Base-by-base conservation (phyloP, 208 protist species). In the Wallacemonas rigidus region DNA sequence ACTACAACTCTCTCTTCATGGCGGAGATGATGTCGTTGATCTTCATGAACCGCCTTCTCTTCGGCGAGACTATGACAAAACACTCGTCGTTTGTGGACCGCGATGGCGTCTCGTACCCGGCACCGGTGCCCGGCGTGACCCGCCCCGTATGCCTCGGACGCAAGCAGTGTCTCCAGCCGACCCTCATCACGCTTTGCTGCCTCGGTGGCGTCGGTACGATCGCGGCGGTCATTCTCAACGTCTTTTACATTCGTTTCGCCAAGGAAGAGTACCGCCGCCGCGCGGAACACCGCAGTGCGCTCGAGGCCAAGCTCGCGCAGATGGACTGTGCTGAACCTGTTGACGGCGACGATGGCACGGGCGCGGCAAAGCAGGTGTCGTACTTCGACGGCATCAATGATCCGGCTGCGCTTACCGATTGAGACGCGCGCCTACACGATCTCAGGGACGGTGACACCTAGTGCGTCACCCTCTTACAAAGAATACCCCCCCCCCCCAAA, bases 1-100 rank as follows among this genome's bases (percentile, higher is more conserved):
- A 87, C 69, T 83, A 87, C 78, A 87, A 83, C 78, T 76, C 62
- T n/a, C 68, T 82, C 58, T 87, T 87, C 51, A 69, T 83, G 51
- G 68, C 71, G 56, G 82, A 82, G 58, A 71, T 83, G 60, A 51
- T 83, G 12, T 75, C 77, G 36, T 65, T 79, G 8, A 78, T 87
- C 17, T 69, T 80, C 64, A 80, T 83, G 71, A 87, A 87, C 72
- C 82, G 82, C 11, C 71, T 87, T 63, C 50, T 87, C 12, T 87
- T 87, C 69, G 82, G 82, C 51, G 78, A 87, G 53, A 71, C 78
- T 57, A 81, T 87, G 78, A 87, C 78, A 9, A 72, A 72, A 48
- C 76, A 87, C 70, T 79, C 73, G 2, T 36, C 50, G 2, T n/a
- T n/a, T 0, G 71, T 50, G 47, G 47, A 17, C n/a, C 51, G 56